Evolutionary conservation across 164 flowering plant species (phyloP).

Genomic region (Houttuynia cordata): DNA sequence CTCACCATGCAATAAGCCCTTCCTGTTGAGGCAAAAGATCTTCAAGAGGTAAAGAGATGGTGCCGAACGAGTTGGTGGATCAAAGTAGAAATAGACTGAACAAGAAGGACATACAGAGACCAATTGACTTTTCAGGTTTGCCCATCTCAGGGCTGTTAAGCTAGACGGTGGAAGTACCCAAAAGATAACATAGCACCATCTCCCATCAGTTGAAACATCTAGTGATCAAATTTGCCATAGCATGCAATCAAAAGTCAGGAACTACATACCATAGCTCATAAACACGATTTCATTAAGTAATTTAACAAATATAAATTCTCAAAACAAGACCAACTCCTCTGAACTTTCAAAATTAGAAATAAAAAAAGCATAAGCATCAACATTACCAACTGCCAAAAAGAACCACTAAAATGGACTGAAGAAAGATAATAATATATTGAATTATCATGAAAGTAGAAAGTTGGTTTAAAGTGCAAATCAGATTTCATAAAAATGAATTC

Average conservation of each 20-base stretch:
- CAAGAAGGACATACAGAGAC: conserved; percentile 54
- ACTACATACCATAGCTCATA: background rate
- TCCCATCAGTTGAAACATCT: conserved; percentile 90
- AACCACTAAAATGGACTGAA: too few relatives aligned
- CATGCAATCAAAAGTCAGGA: background rate
- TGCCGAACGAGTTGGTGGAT: conserved; percentile 18
- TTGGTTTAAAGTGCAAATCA: too few relatives aligned
- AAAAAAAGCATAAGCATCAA: too few relatives aligned
- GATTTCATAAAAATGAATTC: too few relatives aligned
- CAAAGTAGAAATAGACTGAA: conserved; percentile 27
- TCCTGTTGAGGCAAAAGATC: conserved; percentile 51
- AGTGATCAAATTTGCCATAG: background rate
- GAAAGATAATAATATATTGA: too few relatives aligned
- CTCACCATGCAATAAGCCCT: conserved; percentile 71
- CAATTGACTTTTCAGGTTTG: conserved; percentile 55
- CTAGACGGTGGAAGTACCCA: conserved; percentile 48
- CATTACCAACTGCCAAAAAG: too few relatives aligned
- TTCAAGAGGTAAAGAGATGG: conserved; percentile 44
- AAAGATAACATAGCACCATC: conserved; percentile 77
- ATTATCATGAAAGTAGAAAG: too few relatives aligned
- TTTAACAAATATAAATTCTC: too few relatives aligned
- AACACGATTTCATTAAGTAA: too few relatives aligned
- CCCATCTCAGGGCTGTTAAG: conserved; percentile 40
- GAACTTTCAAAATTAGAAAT: too few relatives aligned
- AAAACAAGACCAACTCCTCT: background rate